Conservation (phyloP, 148 eudicot genomes). For the Arbutus unedo region DNA sequence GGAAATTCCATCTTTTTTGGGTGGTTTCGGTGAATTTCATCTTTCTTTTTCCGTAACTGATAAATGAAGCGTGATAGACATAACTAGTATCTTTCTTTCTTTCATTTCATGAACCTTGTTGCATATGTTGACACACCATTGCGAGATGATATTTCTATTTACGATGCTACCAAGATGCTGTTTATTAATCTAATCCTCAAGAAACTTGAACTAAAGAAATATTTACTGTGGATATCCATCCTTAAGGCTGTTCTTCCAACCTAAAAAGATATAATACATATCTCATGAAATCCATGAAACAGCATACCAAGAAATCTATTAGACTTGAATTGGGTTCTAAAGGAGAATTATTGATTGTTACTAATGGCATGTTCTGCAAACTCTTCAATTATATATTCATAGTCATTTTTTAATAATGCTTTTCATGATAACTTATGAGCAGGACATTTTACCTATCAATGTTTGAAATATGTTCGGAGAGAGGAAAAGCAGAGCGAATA, state of each 20-base stretch:
- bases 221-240: too few relatives aligned
- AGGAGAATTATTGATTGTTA: neutral
- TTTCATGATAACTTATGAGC: slow-evolving; percentile 20
- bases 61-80: neutral
- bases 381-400: neutral
- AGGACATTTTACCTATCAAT: slow-evolving; percentile 70
- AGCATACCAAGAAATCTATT: neutral
- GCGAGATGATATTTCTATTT: neutral
- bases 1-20: neutral
- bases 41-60: neutral
- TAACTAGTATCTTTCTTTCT: neutral
- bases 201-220: neutral
- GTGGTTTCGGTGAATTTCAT: too few relatives aligned
- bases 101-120: neutral
- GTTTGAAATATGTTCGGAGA: slow-evolving; percentile 67
- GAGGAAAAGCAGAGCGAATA: slow-evolving; percentile 69
- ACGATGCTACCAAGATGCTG: neutral
- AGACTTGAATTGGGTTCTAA: neutral
- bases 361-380: neutral
- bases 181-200: neutral
- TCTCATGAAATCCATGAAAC: neutral
- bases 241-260: neutral
- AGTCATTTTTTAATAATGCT: neutral
- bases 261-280: neutral
- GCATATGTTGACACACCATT: neutral